Evolutionary conservation across 345 rosid species (phyloP), one percentile per base, ranked within the genome.

Genomic region (Streptanthus diversifolius): DNA sequence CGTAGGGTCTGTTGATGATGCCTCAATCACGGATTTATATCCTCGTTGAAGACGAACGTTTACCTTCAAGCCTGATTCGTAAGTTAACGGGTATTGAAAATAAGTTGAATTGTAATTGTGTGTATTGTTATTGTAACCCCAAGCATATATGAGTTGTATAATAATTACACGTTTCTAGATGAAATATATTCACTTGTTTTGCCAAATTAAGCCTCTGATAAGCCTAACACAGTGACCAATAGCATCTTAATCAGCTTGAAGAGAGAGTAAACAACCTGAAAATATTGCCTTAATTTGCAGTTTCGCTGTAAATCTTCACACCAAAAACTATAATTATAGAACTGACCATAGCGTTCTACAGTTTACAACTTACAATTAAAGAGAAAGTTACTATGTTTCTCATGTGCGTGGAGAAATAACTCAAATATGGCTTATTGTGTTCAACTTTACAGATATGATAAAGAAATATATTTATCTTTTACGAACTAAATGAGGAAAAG

Each of bases 1-100:
- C 6, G 0, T 3, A 4, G 44, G 37, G 45, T 82, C 95, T 32
- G 83, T 76, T 8, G 84, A 86, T 18, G 77, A 71, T 15, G 71
- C 49, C 24, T 73, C 86, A 5, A 76, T 85, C 56, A 81, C 86
- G 0, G 83, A 81, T 43, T 44, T 84, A 40, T 47, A 74, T 63
- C 88, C 89, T 45, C 85, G 86, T 3, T 85, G 63, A 68, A 43
- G 51, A 53, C 8, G 5, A 63, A 27, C 29, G 22, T 37, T 17
- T 22, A 15, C 33, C 33, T 37, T 40, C 45, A 29, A 21, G 17
- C 24, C 22, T 39, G 55, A 39, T 41, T 72, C 59, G 10, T 37
- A 15, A 25, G 39, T 22, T n/a, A 17, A 27, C 15, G 1, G 15
- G 30, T 40, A 17, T 41, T 56, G 19, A 58, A 17, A 66, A 56